A percentile compares a stretch with the other conserved stretches of the same genome.
Conservation (phyloP, 2,329 filamentous ascomycete species). For the Colletotrichum shisoi region DNA sequence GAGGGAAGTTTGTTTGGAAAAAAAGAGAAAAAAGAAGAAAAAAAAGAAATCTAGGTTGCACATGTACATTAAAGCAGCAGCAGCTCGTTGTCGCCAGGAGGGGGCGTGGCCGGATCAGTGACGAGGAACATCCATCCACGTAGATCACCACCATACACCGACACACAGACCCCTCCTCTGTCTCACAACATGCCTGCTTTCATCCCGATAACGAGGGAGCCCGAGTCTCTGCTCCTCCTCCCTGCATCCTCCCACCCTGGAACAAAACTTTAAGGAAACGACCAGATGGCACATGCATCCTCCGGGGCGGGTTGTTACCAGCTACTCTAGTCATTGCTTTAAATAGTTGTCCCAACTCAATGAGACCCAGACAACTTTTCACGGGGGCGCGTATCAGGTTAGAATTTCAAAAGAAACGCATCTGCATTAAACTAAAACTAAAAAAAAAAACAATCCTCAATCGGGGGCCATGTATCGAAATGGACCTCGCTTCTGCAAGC, state of each 20-base stretch:
- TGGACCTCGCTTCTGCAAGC: not conserved
- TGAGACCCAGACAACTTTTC: not conserved
- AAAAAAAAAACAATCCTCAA: slow-evolving; percentile 1
- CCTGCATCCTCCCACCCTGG: not conserved
- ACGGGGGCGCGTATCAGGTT: not conserved
- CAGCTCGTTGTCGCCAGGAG: no score
- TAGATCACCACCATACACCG: not conserved
- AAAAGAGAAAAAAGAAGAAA: no score
- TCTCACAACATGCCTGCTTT: slow-evolving; percentile 14
- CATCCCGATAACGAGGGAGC: slow-evolving; percentile 27
- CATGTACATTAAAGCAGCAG: no score
- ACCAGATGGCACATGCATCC: slow-evolving; percentile 36
- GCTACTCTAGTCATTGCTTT: slow-evolving; percentile 8
- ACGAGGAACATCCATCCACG: no score
- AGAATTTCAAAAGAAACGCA: not conserved
- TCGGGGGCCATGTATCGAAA: not conserved
- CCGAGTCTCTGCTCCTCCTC: not conserved
- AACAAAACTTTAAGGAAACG: slow-evolving; percentile 16
- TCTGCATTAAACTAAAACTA: slow-evolving; percentile 16
- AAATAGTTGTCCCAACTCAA: slow-evolving; percentile 18
- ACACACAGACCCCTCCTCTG: slow-evolving; percentile 3
- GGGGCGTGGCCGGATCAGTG: no score
- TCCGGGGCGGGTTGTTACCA: slow-evolving; percentile 6
- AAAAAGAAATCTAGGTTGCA: no score
- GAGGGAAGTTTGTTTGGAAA: no score